Conservation (phyloP, 2,329 filamentous ascomycete genomes). For the Aspergillus oerlinghausenensis region DNA sequence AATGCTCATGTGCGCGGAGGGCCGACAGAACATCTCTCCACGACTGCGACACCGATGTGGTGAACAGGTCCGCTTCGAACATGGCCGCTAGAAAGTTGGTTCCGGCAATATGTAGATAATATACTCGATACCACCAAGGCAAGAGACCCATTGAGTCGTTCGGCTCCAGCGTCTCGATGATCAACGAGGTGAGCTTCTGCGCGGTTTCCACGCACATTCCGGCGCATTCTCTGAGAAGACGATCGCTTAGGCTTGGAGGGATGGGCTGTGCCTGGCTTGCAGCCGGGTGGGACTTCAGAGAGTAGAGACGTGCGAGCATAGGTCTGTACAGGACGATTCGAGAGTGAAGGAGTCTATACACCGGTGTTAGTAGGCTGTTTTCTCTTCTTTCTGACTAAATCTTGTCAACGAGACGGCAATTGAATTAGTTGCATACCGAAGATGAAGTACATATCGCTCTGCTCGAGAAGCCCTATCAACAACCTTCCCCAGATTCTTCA, state of each 20-base stretch:
- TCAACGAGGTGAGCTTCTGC: slow-evolving; percentile 9
- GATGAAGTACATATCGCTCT: slow-evolving; percentile 12
- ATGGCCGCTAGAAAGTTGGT: slow-evolving; percentile 17
- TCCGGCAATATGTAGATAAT: slow-evolving; percentile 18
- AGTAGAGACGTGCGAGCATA: slow-evolving; percentile 15
- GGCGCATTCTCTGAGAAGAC: slow-evolving; percentile 14
- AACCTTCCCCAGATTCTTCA: slow-evolving; percentile 5
- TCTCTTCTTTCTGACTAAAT: too few species aligned
- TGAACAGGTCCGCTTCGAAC: slow-evolving; percentile 22
- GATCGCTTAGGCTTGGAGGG: slow-evolving; percentile 7
- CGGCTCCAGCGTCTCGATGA: slow-evolving; percentile 9
- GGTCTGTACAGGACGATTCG: slow-evolving; percentile 16
- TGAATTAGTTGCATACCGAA: slow-evolving; percentile 4
- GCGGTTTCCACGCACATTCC: slow-evolving; percentile 14
- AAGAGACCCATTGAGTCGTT: slow-evolving; percentile 13
- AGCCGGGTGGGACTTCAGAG: slow-evolving; percentile 1
- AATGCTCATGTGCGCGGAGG: neutral
- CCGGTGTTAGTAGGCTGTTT: too few species aligned
- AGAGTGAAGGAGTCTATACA: slow-evolving; percentile 11
- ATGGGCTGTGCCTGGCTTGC: neutral
- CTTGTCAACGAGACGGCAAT: too few species aligned
- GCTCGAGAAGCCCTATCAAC: slow-evolving; percentile 5
- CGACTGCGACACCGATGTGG: slow-evolving; percentile 18
- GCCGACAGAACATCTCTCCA: slow-evolving; percentile 19
- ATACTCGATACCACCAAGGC: slow-evolving; percentile 19